Evolutionary conservation across 2,329 filamentous ascomycete genomes (phyloP).

Genomic region (Colletotrichum australisinense): DNA sequence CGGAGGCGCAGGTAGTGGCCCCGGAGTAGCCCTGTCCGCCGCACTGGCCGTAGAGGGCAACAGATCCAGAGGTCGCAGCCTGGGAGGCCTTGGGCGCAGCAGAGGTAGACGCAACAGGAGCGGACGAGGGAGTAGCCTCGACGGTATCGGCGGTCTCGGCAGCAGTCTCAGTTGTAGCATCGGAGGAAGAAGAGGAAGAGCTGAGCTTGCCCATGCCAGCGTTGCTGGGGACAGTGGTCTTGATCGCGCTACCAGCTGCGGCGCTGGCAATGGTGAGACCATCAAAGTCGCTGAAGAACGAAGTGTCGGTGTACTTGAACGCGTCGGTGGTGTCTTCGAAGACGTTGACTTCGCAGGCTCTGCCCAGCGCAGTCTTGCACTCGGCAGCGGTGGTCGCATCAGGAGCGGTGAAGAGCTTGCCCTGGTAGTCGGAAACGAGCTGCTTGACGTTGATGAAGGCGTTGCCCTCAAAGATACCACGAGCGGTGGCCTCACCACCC

Average conservation of each 20-base stretch:
- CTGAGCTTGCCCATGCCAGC: conserved; percentile 30
- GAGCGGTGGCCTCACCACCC: conserved; percentile 37
- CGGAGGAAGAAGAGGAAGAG: conserved; percentile 1
- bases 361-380: conserved; percentile 31
- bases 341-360: conserved; percentile 27
- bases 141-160: neutral
- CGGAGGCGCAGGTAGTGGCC: conserved; percentile 36
- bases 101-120: neutral
- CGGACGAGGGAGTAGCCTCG: neutral
- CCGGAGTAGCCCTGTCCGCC: conserved; percentile 38
- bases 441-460: conserved; percentile 40
- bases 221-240: conserved; percentile 27
- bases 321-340: conserved; percentile 14
- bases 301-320: conserved; percentile 20
- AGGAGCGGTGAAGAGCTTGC: conserved; percentile 41
- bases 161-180: neutral
- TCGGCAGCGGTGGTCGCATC: conserved; percentile 29
- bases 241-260: conserved; percentile 24
- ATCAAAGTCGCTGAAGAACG: conserved; percentile 18
- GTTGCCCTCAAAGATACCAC: conserved; percentile 43
- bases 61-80: conserved; percentile 32
- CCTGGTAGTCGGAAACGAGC: conserved; percentile 38
- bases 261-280: conserved; percentile 13
- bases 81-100: conserved; percentile 1
- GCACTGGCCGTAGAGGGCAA: conserved; percentile 50